Evolutionary conservation across 2,329 filamentous ascomycete species (phyloP).

Genomic region (Colletotrichum aenigma): DNA sequence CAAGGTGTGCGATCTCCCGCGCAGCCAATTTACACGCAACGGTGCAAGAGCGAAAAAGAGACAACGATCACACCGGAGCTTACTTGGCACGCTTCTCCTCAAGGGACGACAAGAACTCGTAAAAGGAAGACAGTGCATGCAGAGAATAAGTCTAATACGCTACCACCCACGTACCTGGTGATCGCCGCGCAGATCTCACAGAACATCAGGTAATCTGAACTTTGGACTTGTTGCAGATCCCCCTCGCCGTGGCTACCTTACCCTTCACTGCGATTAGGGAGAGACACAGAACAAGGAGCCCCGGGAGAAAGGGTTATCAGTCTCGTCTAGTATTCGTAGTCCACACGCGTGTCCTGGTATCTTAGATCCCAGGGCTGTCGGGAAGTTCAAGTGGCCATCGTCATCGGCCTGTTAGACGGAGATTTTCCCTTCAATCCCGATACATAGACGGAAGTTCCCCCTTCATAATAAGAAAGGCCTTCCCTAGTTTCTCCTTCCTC

Average conservation of each 20-base stretch:
- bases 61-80: background rate
- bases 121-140: background rate
- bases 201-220: slow-evolving; percentile 14
- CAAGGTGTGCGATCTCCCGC: background rate
- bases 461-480: background rate
- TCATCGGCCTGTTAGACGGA: background rate
- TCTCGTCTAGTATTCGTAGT: background rate
- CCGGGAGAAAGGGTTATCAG: background rate
- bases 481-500: background rate
- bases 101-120: background rate
- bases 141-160: background rate
- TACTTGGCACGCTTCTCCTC: background rate
- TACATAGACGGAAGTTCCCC: background rate
- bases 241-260: background rate
- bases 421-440: background rate
- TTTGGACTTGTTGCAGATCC: slow-evolving; percentile 1
- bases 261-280: background rate
- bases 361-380: background rate
- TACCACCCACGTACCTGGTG: background rate
- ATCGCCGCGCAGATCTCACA: slow-evolving; percentile 13
- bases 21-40: background rate
- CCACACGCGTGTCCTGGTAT: background rate
- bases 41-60: background rate
- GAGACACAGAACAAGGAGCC: background rate
- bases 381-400: background rate